A percentile compares a stretch with the other conserved stretches of the same genome.
These are phyloP conservation scores for Austroboletus niveus DNA, from an alignment of 1,284 basidiomycete genomes.

Conservation along the genomic window DNA sequence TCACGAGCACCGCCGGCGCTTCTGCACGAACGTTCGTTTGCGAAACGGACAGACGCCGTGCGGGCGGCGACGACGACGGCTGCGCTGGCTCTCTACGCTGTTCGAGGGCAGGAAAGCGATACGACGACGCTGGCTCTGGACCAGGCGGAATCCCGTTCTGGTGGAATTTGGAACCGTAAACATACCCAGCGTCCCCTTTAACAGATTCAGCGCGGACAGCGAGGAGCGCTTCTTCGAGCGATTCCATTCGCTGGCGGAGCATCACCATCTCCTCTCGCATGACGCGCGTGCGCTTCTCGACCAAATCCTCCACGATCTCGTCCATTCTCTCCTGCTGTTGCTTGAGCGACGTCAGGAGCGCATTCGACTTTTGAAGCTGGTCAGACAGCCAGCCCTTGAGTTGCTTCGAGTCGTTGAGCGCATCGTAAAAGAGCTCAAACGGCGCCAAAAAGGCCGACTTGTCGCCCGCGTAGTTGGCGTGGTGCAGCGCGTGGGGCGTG, in stretches of 20 bases:
- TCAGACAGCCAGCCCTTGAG: conserved; percentile 71
- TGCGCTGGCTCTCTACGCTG: conserved; percentile 30
- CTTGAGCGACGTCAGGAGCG: conserved; percentile 50
- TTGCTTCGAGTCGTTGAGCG: conserved; percentile 70
- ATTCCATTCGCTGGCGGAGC: conserved; percentile 55
- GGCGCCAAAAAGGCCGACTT: conserved; percentile 72
- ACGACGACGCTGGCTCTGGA: conserved; percentile 24
- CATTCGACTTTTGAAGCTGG: conserved; percentile 61
- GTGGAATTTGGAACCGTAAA: conserved; percentile 17
- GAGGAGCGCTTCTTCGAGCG: conserved; percentile 54
- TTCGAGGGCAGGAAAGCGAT: conserved; percentile 26
- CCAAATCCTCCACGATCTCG: conserved; percentile 52
- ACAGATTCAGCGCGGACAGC: conserved; percentile 34
- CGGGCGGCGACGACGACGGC: conserved; percentile 39
- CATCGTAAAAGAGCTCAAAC: conserved; percentile 77
- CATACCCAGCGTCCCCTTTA: conserved; percentile 29
- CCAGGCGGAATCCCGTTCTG: conserved; percentile 25
- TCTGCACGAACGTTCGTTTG: conserved; percentile 44
- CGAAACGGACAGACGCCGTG: conserved; percentile 47
- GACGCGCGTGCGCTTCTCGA: conserved; percentile 53
- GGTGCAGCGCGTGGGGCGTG: conserved; percentile 60
- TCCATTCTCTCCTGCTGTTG: conserved; percentile 56
- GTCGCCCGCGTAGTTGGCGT: conserved; percentile 57
- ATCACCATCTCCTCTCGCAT: conserved; percentile 57
- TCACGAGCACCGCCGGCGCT: conserved; percentile 26